Conservation (phyloP, 192 early-diverging fungal species). For the Podila verticillata region DNA sequence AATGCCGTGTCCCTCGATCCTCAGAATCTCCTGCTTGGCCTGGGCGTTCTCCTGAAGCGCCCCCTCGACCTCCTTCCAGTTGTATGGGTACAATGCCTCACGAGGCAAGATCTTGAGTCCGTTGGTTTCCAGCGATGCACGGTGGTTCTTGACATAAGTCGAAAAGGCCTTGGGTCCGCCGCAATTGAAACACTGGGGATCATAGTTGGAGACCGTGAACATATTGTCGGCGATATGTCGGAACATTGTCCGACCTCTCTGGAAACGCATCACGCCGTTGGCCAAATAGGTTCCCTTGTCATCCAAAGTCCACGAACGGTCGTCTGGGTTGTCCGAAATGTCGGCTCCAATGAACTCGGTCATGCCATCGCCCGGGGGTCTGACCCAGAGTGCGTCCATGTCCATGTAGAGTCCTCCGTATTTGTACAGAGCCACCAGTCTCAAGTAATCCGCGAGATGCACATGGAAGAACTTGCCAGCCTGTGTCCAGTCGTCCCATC, state of each 20-base stretch:
- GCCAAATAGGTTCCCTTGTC: slow-evolving; percentile 61
- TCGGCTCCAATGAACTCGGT: slow-evolving; percentile 69
- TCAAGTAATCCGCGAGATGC: slow-evolving; percentile 65
- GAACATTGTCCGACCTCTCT: slow-evolving; percentile 62
- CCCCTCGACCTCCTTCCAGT: slow-evolving; percentile 57
- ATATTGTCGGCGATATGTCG: slow-evolving; percentile 60
- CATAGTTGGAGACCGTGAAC: slow-evolving; percentile 59
- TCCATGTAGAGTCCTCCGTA: slow-evolving; percentile 74
- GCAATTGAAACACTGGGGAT: slow-evolving; percentile 66
- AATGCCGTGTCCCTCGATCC: slow-evolving; percentile 51
- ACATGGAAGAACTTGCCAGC: slow-evolving; percentile 60
- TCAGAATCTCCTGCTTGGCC: slow-evolving; percentile 51
- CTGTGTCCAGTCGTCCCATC: slow-evolving; percentile 64
- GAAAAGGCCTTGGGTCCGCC: slow-evolving; percentile 67
- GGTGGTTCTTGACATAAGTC: slow-evolving; percentile 59
- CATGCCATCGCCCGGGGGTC: slow-evolving; percentile 57
- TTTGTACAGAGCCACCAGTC: slow-evolving; percentile 61
- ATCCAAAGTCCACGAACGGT: slow-evolving; percentile 63
- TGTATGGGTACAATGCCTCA: slow-evolving; percentile 58
- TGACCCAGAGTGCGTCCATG: slow-evolving; percentile 69
- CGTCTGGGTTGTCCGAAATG: slow-evolving; percentile 52
- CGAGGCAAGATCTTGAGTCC: slow-evolving; percentile 58
- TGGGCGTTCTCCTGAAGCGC: slow-evolving; percentile 45
- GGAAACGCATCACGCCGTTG: slow-evolving; percentile 68
- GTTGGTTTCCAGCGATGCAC: slow-evolving; percentile 49